Evolutionary conservation across 169 alveolate species (phyloP).

Genomic region (Eimeria mitis): DNA sequence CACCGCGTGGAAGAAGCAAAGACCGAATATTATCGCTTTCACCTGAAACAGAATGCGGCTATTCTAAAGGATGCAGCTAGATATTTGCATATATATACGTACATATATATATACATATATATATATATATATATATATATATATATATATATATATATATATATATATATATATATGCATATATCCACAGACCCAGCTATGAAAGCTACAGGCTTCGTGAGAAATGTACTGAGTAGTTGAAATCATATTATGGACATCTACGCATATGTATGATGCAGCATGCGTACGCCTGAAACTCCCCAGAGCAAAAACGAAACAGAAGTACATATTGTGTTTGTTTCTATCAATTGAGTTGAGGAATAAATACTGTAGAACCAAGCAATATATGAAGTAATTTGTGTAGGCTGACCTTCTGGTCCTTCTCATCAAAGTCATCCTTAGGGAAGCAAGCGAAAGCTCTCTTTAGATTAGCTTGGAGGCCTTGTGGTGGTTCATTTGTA

Average conservation of each 20-base stretch:
- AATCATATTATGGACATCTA: not conserved
- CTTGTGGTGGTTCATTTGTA: conserved; percentile 98
- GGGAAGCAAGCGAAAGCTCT: conserved; percentile 97
- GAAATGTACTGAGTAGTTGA: too few species aligned
- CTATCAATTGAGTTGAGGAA: not conserved
- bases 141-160: too few species aligned
- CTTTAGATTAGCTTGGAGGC: conserved; percentile 97
- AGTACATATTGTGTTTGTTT: not conserved
- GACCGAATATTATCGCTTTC: conserved; percentile 96
- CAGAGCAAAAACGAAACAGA: not conserved
- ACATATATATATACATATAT: too few species aligned
- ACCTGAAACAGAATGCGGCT: conserved; percentile 83
- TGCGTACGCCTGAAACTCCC: too few species aligned
- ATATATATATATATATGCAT: too few species aligned
- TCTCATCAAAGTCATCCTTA: conserved; percentile 95
- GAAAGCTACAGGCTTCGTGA: too few species aligned
- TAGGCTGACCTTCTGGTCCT: conserved; percentile 90
- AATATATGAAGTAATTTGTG: not conserved
- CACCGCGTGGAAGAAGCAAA: conserved; percentile 98
- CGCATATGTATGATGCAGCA: not conserved
- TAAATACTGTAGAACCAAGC: not conserved
- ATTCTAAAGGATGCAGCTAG: too few species aligned
- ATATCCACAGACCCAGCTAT: too few species aligned
- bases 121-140: too few species aligned
- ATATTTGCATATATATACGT: too few species aligned